Percentiles rank a stretch among this genome's conserved stretches.
These are phyloP conservation scores for Eucalyptus globulus DNA, from an alignment of 345 rosid genomes.

Conservation along the genomic window DNA sequence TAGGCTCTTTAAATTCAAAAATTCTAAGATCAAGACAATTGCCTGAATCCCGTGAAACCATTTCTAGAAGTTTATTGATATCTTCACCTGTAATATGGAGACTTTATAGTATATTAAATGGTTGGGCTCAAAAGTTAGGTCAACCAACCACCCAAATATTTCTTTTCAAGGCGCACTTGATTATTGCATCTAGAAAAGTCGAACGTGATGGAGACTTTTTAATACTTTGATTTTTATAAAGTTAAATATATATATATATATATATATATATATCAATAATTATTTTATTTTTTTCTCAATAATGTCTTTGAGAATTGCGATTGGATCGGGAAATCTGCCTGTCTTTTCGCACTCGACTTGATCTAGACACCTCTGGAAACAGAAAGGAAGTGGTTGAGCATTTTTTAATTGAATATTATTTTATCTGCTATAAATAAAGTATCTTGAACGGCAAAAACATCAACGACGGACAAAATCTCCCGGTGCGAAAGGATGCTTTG, in stretches of 20 bases:
- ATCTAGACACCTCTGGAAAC: not conserved
- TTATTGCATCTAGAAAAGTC: not conserved
- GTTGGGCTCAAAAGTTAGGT: not conserved
- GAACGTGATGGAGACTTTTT: not conserved
- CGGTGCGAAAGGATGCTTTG: accelerated
- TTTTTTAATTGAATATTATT: not conserved
- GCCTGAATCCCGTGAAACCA: accelerated
- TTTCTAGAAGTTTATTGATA: no score
- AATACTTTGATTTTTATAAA: not conserved
- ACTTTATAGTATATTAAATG: not conserved
- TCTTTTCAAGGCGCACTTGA: not conserved
- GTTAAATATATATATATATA: not conserved
- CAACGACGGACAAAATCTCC: not conserved
- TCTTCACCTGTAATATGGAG: not conserved
- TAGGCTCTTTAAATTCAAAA: no score
- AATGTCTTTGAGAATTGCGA: not conserved
- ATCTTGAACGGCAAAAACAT: not conserved
- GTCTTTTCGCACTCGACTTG: not conserved
- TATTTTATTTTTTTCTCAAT: not conserved
- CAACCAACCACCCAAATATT: not conserved
- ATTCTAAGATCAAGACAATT: accelerated
- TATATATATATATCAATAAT: not conserved
- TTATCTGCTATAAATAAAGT: not conserved
- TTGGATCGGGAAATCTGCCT: not conserved
- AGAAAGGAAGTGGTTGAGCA: not conserved